Conservation (phyloP, 495 filamentous ascomycete genomes). For the Aspergillus avenaceus region DNA sequence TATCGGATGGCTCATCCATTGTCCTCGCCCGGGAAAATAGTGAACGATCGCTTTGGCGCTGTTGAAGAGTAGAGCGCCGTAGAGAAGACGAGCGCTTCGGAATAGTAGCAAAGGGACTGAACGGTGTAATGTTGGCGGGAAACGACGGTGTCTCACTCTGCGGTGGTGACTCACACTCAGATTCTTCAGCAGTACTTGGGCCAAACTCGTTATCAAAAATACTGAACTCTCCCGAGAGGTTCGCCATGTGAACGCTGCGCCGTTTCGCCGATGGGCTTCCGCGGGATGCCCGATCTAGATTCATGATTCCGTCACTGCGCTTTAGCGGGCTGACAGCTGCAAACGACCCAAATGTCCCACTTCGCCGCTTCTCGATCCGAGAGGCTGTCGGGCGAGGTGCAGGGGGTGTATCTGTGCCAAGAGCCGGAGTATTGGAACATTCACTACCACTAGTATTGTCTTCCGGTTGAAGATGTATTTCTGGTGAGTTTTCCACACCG, state of each 20-base stretch:
- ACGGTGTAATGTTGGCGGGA: slow-evolving; percentile 24
- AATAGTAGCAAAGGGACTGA: slow-evolving; percentile 40
- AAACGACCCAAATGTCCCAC: slow-evolving; percentile 42
- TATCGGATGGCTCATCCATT: slow-evolving; percentile 28
- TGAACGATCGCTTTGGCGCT: slow-evolving; percentile 64
- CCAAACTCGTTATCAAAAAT: slow-evolving; percentile 57
- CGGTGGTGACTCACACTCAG: slow-evolving; percentile 20
- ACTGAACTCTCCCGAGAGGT: slow-evolving; percentile 58
- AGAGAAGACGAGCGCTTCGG: slow-evolving; percentile 62
- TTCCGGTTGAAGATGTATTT: slow-evolving; percentile 34
- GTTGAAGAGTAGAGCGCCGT: slow-evolving; percentile 81
- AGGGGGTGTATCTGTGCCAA: slow-evolving; percentile 40
- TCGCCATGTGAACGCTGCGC: slow-evolving; percentile 71
- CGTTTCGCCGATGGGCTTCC: slow-evolving; percentile 85
- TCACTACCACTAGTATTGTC: slow-evolving; percentile 38
- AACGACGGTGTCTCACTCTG: slow-evolving; percentile 23
- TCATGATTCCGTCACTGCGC: slow-evolving; percentile 86
- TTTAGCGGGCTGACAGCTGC: slow-evolving; percentile 83
- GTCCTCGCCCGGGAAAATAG: slow-evolving; percentile 49
- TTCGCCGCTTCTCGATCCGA: slow-evolving; percentile 45
- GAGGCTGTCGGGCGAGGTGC: slow-evolving; percentile 43
- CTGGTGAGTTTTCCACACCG: slow-evolving; percentile 56
- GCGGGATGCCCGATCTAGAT: slow-evolving; percentile 68
- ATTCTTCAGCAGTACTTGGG: slow-evolving; percentile 15
- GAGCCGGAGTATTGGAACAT: slow-evolving; percentile 38